Percentiles rank a stretch among this genome's conserved stretches.
Evolutionary conservation across 164 flowering plant species (phyloP).

Genomic region (Magnolia sinica): DNA sequence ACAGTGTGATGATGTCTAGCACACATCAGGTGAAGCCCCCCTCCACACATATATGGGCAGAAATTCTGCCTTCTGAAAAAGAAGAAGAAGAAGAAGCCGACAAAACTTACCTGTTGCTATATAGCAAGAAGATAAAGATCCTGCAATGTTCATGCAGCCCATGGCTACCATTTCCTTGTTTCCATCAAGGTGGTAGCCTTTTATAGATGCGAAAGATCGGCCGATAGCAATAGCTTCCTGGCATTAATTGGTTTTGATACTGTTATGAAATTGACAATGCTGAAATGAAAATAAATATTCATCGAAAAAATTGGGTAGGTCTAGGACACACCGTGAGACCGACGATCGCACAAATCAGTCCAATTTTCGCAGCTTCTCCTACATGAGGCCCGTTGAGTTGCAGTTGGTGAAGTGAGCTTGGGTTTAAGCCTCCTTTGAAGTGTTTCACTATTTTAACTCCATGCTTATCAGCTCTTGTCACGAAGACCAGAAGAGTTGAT

Average conservation of each 20-base stretch:
- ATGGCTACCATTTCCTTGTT: conserved; percentile 90
- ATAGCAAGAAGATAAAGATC: conserved; percentile 83
- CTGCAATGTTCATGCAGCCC: conserved; percentile 77
- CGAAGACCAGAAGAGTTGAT: conserved; percentile 60
- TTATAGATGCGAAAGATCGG: conserved; percentile 78
- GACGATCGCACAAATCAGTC: conserved; percentile 53
- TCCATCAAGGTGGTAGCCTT: conserved; percentile 78
- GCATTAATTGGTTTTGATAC: conserved; percentile 1
- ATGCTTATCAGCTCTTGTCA: conserved; percentile 64
- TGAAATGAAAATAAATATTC: neutral
- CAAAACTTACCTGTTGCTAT: conserved; percentile 66
- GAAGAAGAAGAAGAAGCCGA: neutral
- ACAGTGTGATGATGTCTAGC: too few relatives aligned
- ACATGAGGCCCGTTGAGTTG: conserved; percentile 46
- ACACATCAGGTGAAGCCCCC: too few relatives aligned
- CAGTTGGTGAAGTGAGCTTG: conserved; percentile 53
- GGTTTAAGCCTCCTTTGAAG: conserved; percentile 69
- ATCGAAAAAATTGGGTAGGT: neutral
- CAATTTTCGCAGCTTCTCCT: conserved; percentile 56
- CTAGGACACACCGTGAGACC: conserved; percentile 60
- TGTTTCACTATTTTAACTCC: conserved; percentile 74
- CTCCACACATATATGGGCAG: too few relatives aligned
- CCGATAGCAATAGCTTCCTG: conserved; percentile 96
- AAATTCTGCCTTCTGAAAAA: neutral
- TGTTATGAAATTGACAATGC: neutral